Percentiles rank a stretch among this genome's conserved stretches.
These are phyloP conservation scores for Penicillium verrucosum DNA, from an alignment of 2,329 filamentous ascomycete genomes.

Conservation along the genomic window DNA sequence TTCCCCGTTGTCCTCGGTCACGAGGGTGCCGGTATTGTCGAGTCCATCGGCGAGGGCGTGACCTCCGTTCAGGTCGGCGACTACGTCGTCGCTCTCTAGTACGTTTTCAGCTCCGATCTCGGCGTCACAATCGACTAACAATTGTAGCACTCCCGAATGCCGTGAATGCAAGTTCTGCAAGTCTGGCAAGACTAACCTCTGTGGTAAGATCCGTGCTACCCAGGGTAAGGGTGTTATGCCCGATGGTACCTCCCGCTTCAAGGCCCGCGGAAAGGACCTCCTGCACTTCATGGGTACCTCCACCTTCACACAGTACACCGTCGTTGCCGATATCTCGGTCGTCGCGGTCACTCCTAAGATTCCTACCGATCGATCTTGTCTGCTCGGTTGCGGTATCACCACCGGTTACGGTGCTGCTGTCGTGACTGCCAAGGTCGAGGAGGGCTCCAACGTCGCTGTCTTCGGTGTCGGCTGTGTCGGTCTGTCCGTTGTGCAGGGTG, in stretches of 20 bases:
- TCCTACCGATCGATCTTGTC: conserved; percentile 91
- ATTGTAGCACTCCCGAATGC: conserved; percentile 86
- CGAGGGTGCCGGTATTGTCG: conserved; percentile 87
- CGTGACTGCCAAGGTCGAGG: conserved; percentile 87
- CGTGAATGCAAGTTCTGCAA: conserved; percentile 99
- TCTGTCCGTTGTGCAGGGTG: conserved; percentile 90
- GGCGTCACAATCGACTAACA: background rate
- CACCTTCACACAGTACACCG: conserved; percentile 98
- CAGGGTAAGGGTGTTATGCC: conserved; percentile 97
- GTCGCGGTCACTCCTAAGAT: conserved; percentile 88
- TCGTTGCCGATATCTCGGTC: conserved; percentile 96
- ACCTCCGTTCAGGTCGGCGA: conserved; percentile 92
- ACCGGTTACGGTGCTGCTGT: conserved; percentile 95
- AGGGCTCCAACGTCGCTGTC: conserved; percentile 83
- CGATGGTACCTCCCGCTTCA: conserved; percentile 92
- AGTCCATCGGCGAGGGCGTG: conserved; percentile 91
- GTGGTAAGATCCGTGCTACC: conserved; percentile 96
- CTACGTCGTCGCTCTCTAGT: conserved; percentile 87
- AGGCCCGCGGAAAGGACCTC: conserved; percentile 88
- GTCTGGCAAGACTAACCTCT: conserved; percentile 98
- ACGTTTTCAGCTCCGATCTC: conserved; percentile 34
- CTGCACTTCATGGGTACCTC: conserved; percentile 99
- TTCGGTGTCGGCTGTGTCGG: conserved; percentile 97
- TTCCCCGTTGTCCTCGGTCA: conserved; percentile 88
- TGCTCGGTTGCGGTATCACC: conserved; percentile 97